phyloP scores from a whole-genome alignment of 805 yeast species.

The Metschnikowia sp. region DNA sequence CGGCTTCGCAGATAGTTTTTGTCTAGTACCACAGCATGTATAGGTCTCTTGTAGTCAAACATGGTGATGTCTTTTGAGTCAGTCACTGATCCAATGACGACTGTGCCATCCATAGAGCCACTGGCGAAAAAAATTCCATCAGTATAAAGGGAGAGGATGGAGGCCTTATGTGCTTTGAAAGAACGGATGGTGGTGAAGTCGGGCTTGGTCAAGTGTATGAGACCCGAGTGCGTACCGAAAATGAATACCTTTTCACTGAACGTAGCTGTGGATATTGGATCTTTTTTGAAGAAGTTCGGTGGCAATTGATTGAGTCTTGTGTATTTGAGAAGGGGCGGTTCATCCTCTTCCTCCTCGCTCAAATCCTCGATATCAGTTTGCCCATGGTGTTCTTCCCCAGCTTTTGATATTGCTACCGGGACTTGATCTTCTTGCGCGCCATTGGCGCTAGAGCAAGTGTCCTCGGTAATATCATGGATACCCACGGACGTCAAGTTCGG shows the following conservation, averaged over 20 bases:
- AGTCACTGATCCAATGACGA: constrained; percentile 68
- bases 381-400: no score
- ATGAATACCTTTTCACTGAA: constrained; percentile 60
- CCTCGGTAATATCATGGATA: no score
- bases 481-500: no score
- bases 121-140: constrained; percentile 79
- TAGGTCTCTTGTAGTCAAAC: constrained; percentile 81
- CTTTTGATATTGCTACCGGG: no score
- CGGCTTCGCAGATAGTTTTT: constrained; percentile 59
- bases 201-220: constrained; percentile 63
- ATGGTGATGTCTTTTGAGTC: constrained; percentile 66
- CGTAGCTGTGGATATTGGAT: constrained; percentile 71
- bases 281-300: constrained; percentile 62
- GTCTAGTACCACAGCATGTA: constrained; percentile 82
- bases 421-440: no score
- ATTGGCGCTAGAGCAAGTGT: no score
- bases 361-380: not conserved
- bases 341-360: constrained; percentile 21
- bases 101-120: constrained; percentile 92
- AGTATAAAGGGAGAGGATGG: constrained; percentile 67
- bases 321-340: constrained; percentile 74
- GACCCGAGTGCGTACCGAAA: constrained; percentile 89
- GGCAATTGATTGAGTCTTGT: constrained; percentile 69
- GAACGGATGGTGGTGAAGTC: constrained; percentile 64
- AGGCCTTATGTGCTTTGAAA: constrained; percentile 80